A percentile compares a stretch with the other conserved stretches of the same genome.
Evolutionary conservation across 345 rosid species (phyloP).

Genomic region (Hibiscus mutabilis): DNA sequence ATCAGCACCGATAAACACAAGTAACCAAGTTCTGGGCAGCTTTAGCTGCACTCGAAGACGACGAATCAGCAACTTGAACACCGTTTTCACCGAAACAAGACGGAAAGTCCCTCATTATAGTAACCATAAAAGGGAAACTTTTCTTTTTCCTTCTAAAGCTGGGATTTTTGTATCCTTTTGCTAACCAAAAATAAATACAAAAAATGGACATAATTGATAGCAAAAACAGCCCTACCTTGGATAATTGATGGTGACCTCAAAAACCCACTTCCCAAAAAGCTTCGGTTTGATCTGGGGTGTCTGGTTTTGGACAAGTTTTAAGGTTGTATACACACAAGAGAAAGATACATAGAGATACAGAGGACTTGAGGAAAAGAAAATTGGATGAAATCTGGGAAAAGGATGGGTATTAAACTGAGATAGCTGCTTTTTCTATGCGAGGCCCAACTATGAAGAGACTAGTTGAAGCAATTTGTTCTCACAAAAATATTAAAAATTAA

Average conservation of each 20-base stretch:
- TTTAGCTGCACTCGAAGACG: constrained; percentile 48
- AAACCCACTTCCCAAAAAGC: constrained; percentile 25
- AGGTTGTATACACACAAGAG: neutral
- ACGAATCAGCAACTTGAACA: constrained; percentile 83
- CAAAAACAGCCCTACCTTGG: constrained; percentile 22
- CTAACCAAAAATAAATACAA: neutral
- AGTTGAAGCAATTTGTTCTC: too few relatives aligned
- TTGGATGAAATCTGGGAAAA: constrained; percentile 15
- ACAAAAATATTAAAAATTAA: too few relatives aligned
- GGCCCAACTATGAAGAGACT: too few relatives aligned
- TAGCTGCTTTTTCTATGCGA: too few relatives aligned
- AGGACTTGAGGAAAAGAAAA: constrained; percentile 11
- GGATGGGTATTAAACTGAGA: neutral
- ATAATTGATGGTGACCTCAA: constrained; percentile 20
- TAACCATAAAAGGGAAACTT: neutral
- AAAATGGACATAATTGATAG: neutral
- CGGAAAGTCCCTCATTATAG: constrained; percentile 82
- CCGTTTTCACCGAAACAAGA: constrained; percentile 97
- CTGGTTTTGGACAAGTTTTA: constrained; percentile 2
- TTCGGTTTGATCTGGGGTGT: constrained; percentile 20
- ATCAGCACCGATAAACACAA: constrained; percentile 63
- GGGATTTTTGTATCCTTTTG: neutral
- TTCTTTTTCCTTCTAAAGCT: constrained; percentile 8
- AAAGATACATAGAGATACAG: constrained; percentile 4
- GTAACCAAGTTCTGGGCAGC: constrained; percentile 74